These are phyloP conservation scores for Vitis amurensis DNA, from an alignment of 164 flowering plant species.

Conservation along the genomic window DNA sequence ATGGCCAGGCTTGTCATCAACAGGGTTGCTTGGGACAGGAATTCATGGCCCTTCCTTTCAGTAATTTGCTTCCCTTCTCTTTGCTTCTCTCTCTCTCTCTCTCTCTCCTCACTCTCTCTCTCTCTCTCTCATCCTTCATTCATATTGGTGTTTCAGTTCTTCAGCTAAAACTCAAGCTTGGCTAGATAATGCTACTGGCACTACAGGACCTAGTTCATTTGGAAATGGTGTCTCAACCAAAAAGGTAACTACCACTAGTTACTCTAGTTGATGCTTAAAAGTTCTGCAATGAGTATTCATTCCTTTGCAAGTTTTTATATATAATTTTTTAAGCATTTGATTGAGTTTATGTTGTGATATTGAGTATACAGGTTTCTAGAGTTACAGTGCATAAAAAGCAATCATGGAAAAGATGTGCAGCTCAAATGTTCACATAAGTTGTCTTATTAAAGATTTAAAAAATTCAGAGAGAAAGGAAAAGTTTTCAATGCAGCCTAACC, in stretches of 20 bases:
- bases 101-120: background rate
- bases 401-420: constrained; percentile 51
- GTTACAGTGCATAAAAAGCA: constrained; percentile 13
- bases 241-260: constrained; percentile 32
- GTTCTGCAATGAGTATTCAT: background rate
- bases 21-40: constrained; percentile 17
- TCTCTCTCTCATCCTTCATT: constrained; percentile 1
- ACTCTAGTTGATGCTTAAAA: background rate
- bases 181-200: constrained; percentile 30
- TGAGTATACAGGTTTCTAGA: constrained; percentile 30
- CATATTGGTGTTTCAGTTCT: constrained; percentile 28
- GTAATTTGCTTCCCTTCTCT: constrained; percentile 23
- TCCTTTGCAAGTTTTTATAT: background rate
- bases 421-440: constrained; percentile 58
- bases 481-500: constrained; percentile 13
- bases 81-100: background rate
- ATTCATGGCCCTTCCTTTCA: constrained; percentile 12
- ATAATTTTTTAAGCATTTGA: constrained; percentile 1
- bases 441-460: constrained; percentile 42
- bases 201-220: constrained; percentile 15
- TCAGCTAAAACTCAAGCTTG: constrained; percentile 34
- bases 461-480: constrained; percentile 26
- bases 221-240: constrained; percentile 19
- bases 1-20: constrained; percentile 40
- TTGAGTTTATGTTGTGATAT: background rate